Evolutionary conservation across 1,139 yeast species (phyloP), one percentile per base, ranked within the genome.

Genomic region (Kodamaea alishanica): DNA sequence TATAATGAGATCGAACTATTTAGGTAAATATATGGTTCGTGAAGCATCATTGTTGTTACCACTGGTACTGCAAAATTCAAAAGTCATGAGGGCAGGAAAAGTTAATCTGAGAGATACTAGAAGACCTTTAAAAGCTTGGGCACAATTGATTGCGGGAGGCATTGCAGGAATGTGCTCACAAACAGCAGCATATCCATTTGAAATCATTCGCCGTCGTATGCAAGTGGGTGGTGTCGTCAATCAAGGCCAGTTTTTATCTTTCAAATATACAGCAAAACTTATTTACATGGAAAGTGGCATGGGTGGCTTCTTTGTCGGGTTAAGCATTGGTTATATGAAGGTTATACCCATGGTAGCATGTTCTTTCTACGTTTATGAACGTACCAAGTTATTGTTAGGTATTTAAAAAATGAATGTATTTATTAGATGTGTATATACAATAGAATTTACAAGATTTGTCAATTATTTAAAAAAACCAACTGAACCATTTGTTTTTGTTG

Each of bases 321-420:
- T 92, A 54, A 83, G 94, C 49, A 92, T 94, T 50, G 98, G 99
- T 1, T 92, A 89, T 60, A 77, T 92, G 54, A 92, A 92, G 63
- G 96, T 92, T 32, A 81, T 86, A 15, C 99, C 99, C 11, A 92
- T 92, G 98, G 92, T 83, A 55, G 96, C 97, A 36, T 90, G 97
- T 61, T 84, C 96, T 10, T 92, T 90, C 61, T 90, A 80, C 59
- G 96, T 90, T 26, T 92, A 92, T 62, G 98, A 92, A 63, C 73
- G 97, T 46, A 73, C 83, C 63, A 92, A 92, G 65, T 65, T 70
- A 48, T 57, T 71, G 34, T 64, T 88, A 45, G 86, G 86, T 31
- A 84, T 41, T 28, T 41, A 26, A 12, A 9, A 6, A 20, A 28
- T 26, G 33, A 25, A 26, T 26, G 33, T 34, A 37, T 39, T 42